Conservation (phyloP, 202 grass and related monocot species). For the Schoenoplectus tabernaemontani region DNA sequence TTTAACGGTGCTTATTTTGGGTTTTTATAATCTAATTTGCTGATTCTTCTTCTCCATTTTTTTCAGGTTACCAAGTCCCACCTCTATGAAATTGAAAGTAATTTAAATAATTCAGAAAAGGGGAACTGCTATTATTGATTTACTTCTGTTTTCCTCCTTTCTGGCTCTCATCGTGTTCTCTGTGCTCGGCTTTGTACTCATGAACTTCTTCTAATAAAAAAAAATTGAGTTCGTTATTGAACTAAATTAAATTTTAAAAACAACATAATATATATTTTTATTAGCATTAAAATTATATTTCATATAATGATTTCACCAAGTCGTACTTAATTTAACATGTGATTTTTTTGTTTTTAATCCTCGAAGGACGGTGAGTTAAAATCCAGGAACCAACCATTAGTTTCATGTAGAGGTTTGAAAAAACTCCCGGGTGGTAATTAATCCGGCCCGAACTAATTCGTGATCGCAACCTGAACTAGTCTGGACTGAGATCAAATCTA, state of each 20-base stretch:
- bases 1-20: background rate
- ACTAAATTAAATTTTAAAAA: background rate
- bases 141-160: background rate
- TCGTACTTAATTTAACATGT: no score
- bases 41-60: background rate
- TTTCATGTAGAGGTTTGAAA: no score
- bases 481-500: no score
- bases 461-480: no score
- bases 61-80: constrained; percentile 6
- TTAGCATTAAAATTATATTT: background rate
- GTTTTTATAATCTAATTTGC: background rate
- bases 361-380: no score
- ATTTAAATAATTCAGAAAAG: background rate
- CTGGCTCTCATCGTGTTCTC: background rate
- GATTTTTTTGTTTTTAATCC: no score
- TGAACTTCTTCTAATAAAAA: constrained; percentile 1
- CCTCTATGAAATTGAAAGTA: constrained; percentile 1
- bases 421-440: no score
- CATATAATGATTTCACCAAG: background rate
- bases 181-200: background rate
- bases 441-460: no score
- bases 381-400: no score
- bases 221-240: background rate
- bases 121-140: background rate
- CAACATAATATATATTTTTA: background rate